Evolutionary conservation across 1,284 basidiomycete genomes (phyloP).

Genomic region (Coniferiporia sulphurascens): DNA sequence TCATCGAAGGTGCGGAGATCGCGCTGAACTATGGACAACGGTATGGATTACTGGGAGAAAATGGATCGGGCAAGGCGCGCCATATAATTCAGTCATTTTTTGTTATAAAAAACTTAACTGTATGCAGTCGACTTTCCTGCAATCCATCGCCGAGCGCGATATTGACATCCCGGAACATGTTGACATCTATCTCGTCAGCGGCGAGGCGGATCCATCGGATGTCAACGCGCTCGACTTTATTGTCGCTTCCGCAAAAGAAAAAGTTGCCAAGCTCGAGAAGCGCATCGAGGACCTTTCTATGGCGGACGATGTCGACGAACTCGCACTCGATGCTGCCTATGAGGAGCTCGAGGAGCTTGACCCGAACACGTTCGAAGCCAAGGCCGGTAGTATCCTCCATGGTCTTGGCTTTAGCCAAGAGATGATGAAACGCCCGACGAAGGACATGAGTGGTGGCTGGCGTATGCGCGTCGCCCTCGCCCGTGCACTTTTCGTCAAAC

Average conservation of each 20-base stretch:
- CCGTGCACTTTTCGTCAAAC: constrained; percentile 93
- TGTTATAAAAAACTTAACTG: neutral
- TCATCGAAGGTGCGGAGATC: constrained; percentile 84
- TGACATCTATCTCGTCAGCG: constrained; percentile 95
- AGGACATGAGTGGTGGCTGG: constrained; percentile 99
- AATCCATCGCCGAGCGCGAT: constrained; percentile 86
- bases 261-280: constrained; percentile 93
- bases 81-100: neutral
- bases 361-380: constrained; percentile 91
- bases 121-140: constrained; percentile 56
- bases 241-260: constrained; percentile 86
- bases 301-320: constrained; percentile 86
- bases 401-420: constrained; percentile 89
- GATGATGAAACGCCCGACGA: constrained; percentile 97
- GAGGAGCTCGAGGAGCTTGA: constrained; percentile 98
- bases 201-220: constrained; percentile 96
- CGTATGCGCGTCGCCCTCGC: constrained; percentile 98
- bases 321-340: constrained; percentile 81
- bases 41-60: constrained; percentile 64
- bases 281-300: constrained; percentile 92
- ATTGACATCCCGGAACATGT: constrained; percentile 94
- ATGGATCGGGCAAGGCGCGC: constrained; percentile 59
- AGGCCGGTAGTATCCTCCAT: constrained; percentile 93
- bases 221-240: constrained; percentile 97
- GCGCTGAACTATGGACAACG: constrained; percentile 63